Evolutionary conservation across 2,329 filamentous ascomycete species (phyloP).

Genomic region (Parastagonospora nodorum): DNA sequence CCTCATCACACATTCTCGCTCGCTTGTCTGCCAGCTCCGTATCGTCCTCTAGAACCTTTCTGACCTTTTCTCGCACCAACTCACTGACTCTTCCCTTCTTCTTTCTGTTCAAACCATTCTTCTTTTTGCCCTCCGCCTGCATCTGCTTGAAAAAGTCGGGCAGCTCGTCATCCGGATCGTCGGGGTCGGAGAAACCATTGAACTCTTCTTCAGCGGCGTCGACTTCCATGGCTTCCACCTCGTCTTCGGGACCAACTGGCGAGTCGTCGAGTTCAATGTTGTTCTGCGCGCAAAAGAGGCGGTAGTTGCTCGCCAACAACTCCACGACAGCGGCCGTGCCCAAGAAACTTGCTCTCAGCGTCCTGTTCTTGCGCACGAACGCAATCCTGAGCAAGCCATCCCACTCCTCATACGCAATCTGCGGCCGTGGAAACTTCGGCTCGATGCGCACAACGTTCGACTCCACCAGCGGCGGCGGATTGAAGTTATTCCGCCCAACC

Average conservation of each 20-base stretch:
- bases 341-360: conserved; percentile 78
- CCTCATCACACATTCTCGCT: conserved; percentile 86
- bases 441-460: conserved; percentile 88
- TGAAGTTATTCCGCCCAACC: conserved; percentile 95
- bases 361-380: conserved; percentile 91
- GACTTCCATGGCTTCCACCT: conserved; percentile 54
- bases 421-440: conserved; percentile 82
- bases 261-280: conserved; percentile 76
- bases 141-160: conserved; percentile 82
- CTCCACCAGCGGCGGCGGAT: conserved; percentile 90
- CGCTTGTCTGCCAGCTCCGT: conserved; percentile 82
- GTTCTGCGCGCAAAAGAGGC: conserved; percentile 87
- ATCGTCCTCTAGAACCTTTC: conserved; percentile 79
- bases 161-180: conserved; percentile 70
- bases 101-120: conserved; percentile 62
- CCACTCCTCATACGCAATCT: conserved; percentile 94
- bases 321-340: conserved; percentile 79
- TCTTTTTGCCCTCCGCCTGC: conserved; percentile 52
- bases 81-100: conserved; percentile 80
- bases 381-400: conserved; percentile 83
- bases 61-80: conserved; percentile 84
- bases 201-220: conserved; percentile 56
- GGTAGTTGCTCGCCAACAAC: conserved; percentile 86
- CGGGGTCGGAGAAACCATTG: conserved; percentile 58
- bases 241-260: conserved; percentile 37